Evolutionary conservation across 2,329 filamentous ascomycete species (phyloP).

Genomic region (Tolypocladium pustulatum): DNA sequence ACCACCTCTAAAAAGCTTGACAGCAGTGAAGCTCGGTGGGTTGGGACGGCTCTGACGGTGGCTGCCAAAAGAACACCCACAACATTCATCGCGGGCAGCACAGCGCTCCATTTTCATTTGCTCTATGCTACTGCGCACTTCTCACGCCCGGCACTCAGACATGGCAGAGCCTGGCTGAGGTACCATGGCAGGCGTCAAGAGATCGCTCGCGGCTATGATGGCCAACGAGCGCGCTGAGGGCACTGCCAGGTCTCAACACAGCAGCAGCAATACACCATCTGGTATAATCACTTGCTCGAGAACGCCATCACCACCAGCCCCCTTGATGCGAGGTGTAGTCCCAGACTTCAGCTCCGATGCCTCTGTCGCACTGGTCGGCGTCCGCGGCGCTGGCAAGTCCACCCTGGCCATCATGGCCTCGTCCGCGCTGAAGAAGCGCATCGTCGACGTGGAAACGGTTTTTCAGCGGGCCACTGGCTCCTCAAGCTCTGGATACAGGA

Average conservation of each 20-base stretch:
- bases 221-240: constrained; percentile 14
- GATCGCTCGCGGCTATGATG: constrained; percentile 24
- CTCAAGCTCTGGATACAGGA: constrained; percentile 53
- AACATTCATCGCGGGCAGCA: not conserved
- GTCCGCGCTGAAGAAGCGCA: constrained; percentile 54
- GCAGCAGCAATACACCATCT: constrained; percentile 1
- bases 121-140: not conserved
- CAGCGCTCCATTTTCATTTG: not conserved
- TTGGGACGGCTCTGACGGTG: constrained; percentile 21
- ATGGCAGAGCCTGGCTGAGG: not conserved
- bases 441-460: constrained; percentile 58
- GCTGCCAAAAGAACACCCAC: constrained; percentile 18
- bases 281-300: constrained; percentile 8
- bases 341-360: constrained; percentile 46
- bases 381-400: constrained; percentile 65
- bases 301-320: constrained; percentile 13
- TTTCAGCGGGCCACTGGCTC: constrained; percentile 56
- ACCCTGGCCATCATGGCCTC: constrained; percentile 68
- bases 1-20: constrained; percentile 25
- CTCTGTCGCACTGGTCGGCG: constrained; percentile 63
- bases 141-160: not conserved
- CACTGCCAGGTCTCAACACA: not conserved
- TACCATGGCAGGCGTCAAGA: constrained; percentile 28
- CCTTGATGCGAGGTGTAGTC: constrained; percentile 16
- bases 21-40: constrained; percentile 21